Evolutionary conservation across 192 early-diverging fungal genomes (phyloP), one percentile per base, ranked within the genome.

Genomic region (Coemansia sp.): DNA sequence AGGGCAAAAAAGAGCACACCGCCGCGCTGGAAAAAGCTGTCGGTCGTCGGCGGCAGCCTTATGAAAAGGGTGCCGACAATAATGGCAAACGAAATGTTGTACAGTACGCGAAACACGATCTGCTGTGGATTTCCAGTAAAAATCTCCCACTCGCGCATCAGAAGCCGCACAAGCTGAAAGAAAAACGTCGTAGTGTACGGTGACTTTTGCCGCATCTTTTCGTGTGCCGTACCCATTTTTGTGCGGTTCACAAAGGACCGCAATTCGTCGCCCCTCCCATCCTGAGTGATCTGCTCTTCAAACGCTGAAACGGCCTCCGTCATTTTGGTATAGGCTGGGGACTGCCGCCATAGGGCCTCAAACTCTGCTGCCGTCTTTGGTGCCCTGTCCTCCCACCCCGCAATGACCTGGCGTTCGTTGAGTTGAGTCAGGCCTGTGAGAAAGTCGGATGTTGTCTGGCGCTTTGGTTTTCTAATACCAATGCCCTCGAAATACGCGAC

Each of bases 21-120:
- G 36, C 80, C 41, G 39, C 82, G 67, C 24, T 87, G 83, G 69
- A 90, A 91, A 56, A 84, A 85, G 29, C 90, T 87, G 21, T 61
- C 54, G 9, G 78, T 76, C 46, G 65, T 69, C 10, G 63, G 37
- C 0, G 87, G 86, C 59, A 92, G 67, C 32, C 80, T 57, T 55
- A 85, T 85, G 70, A 88, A 91, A 46, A 87, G 83, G 35, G 86
- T 85, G 46, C 87, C 90, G 58, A 87, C 85, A 59, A 91, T 86
- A 35, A 89, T 60, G 42, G 87, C 86, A 84, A 90, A 88, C 50
- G 88, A 17, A 38, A 71, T 68, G 66, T 78, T 81, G 65, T 82
- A 90, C 44, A 85, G 55, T 18, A 78, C 68, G 42, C 81, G 81
- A 40, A 88, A 84, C 35, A 88, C 41, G 8, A 88, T 68, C 8